Conservation (phyloP, 306 rosid genomes). For the Cucumis sativus region Cucumber_9930_V3 NC_026655.2:24892501-24893000, state of each 20-base stretch:
- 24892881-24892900: not conserved
- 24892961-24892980: not conserved
- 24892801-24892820: not conserved
- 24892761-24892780: not conserved
- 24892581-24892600: too few relatives aligned
- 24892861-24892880: not conserved
- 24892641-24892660: constrained; percentile 5
- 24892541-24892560: too few relatives aligned
- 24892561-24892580: too few relatives aligned
- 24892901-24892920: constrained; percentile 1
- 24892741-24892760: not conserved
- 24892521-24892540: too few relatives aligned
- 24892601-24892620: too few relatives aligned
- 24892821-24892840: not conserved
- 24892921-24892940: not conserved
- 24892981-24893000: constrained; percentile 27
- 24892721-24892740: not conserved
- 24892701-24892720: not conserved
- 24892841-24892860: not conserved
- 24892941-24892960: constrained; percentile 15
- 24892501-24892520: too few relatives aligned
- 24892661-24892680: not conserved
- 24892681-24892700: not conserved
- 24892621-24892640: not conserved
- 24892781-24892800: constrained; percentile 3